phyloP scores from a whole-genome alignment of 1,284 basidiomycete genomes.

The Rhodotorula sp. region DNA sequence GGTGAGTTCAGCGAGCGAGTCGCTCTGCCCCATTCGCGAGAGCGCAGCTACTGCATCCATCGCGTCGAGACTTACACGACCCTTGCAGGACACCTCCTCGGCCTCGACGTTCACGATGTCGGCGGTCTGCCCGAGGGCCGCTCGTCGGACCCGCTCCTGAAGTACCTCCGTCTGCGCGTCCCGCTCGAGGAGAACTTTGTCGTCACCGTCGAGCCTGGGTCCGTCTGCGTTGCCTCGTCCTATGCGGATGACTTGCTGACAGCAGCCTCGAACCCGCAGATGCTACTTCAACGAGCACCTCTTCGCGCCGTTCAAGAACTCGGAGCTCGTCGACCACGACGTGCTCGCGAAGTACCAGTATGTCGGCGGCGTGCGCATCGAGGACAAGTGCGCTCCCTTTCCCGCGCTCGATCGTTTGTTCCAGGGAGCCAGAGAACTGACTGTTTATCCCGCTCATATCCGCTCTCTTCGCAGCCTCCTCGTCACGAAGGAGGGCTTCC shows the following conservation, averaged over 20 bases:
- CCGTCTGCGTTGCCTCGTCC: slow-evolving; percentile 61
- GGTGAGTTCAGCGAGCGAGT: slow-evolving; percentile 44
- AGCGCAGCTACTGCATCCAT: neutral
- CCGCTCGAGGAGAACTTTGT: slow-evolving; percentile 58
- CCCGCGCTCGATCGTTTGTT: neutral
- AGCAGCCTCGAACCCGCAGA: neutral
- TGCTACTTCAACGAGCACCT: slow-evolving; percentile 46
- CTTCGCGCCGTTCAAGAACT: slow-evolving; percentile 53
- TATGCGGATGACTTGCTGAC: neutral
- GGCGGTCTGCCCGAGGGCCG: slow-evolving; percentile 42
- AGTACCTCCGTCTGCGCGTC: slow-evolving; percentile 72
- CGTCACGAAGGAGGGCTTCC: slow-evolving; percentile 43
- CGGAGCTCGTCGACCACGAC: slow-evolving; percentile 68
- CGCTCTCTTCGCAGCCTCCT: slow-evolving; percentile 31
- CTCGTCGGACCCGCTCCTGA: slow-evolving; percentile 63
- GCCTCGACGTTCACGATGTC: slow-evolving; percentile 76
- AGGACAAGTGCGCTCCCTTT: slow-evolving; percentile 68
- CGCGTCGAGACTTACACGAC: neutral
- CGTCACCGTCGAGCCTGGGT: slow-evolving; percentile 80
- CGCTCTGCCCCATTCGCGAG: too few species aligned
- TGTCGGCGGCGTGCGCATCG: slow-evolving; percentile 85
- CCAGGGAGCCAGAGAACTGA: neutral
- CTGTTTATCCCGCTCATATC: too few species aligned
- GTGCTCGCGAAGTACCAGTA: slow-evolving; percentile 70
- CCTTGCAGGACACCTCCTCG: slow-evolving; percentile 70